These are phyloP conservation scores for Setomelanomma holmii DNA, from an alignment of 2,329 filamentous ascomycete genomes.

Conservation along the genomic window DNA sequence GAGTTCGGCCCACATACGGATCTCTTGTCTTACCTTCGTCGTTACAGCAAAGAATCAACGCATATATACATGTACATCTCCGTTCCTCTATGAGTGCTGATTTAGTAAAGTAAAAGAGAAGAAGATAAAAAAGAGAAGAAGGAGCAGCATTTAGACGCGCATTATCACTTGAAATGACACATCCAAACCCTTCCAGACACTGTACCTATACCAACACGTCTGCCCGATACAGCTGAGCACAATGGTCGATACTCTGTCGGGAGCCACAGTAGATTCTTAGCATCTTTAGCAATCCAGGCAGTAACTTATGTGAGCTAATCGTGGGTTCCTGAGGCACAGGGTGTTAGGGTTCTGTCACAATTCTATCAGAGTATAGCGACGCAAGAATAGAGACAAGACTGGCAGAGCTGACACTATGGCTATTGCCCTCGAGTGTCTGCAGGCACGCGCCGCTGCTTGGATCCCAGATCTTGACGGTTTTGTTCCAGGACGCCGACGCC, in stretches of 20 bases:
- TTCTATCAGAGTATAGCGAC: too few relatives aligned
- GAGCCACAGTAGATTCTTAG: constrained; percentile 25
- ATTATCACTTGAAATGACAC: constrained; percentile 12
- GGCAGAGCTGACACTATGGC: constrained; percentile 2
- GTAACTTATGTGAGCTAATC: constrained; percentile 15
- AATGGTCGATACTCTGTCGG: constrained; percentile 29
- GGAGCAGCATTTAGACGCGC: too few relatives aligned
- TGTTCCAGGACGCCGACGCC: constrained; percentile 21
- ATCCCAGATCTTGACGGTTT: constrained; percentile 19
- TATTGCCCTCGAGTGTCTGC: constrained; percentile 17
- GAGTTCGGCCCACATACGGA: too few relatives aligned
- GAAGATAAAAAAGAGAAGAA: too few relatives aligned
- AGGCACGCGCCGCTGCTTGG: constrained; percentile 16
- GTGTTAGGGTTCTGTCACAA: too few relatives aligned
- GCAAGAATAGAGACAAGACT: too few relatives aligned
- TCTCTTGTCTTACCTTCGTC: too few relatives aligned
- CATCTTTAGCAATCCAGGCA: constrained; percentile 25
- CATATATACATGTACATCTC: neutral
- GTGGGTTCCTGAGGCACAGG: too few relatives aligned
- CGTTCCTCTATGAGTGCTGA: too few relatives aligned
- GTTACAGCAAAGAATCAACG: too few relatives aligned
- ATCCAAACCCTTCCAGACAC: constrained; percentile 22
- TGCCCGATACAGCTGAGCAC: constrained; percentile 18
- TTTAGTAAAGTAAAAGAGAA: too few relatives aligned
- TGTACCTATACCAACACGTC: constrained; percentile 15